Evolutionary conservation across 768 basidiomycete genomes (phyloP), one percentile per base, ranked within the genome.

Genomic region (Naganishia friedmannii): DNA sequence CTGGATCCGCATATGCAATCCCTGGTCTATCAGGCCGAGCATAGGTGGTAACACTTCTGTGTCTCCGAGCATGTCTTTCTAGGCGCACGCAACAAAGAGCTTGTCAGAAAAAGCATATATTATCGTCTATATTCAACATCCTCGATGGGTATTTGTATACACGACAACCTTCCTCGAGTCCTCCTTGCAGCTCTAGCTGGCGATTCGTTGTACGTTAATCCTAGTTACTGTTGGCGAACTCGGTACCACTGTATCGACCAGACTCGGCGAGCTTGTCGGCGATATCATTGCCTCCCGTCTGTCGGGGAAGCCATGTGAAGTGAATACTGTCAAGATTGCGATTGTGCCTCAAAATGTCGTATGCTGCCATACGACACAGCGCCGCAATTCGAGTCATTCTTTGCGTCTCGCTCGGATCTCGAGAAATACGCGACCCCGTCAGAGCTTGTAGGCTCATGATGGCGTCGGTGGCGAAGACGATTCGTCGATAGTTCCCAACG

Each of bases 251-350:
- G 5, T 3, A 15, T 55, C 54, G 54, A 2, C 54, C 26, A 9
- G 15, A 4, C 2, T 19, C 4, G 21, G 57, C 32, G 19, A 34
- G 12, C 57, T 15, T 34, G 17, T 37, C 57, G 31, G 57, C 34
- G 1, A 17, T 58, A 1, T 13, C 21, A 12, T 58, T 39, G 10
- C 34, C 57, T 39, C 34, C n/a, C 23, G 3, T 21, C 57, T 5
- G n/a, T 6, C 26, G 39, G 6, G 60, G 60, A 4, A 63, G 60
- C 60, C 60, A 63, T 42, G 39, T 63, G 42, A 63, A 63, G 46
- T 63, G 60, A n/a, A 63, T 63, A 19, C 60, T 45, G 39, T 28
- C 42, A 7, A 51, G 1, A 7, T 51, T 51, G 17, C 3, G 7
- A 42, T 15, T 51, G 48, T 23, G 17, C n/a, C 7, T 23, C 19